Evolutionary conservation across 345 rosid genomes (phyloP), one percentile per base, ranked within the genome.

Genomic region (Gynandropsis gynandra): DNA sequence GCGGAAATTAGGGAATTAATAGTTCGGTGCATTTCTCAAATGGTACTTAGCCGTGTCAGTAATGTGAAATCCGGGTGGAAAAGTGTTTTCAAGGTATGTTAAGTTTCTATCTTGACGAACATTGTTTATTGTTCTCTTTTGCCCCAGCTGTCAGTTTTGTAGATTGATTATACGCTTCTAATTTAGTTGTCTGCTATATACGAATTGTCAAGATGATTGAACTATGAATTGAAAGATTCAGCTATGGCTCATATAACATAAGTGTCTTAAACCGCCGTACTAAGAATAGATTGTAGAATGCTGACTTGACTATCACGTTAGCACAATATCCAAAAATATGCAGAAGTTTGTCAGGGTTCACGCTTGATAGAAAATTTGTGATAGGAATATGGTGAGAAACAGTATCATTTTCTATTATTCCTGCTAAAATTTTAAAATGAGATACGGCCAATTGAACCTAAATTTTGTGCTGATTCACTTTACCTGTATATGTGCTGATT

Each of bases 41-140:
- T 90, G 98, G 98, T 90, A 55, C 90, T 90, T 55, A 79, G 81
- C 72, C 95, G 92, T 24, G 98, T 87, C 54, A 73, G 63, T 52
- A 80, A 87, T 64, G 98, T 87, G 64, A 90, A 90, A 71, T 90
- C 98, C 70, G 98, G 98, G 16, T 90, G 96, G 98, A 90, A 82
- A 76, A 90, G 96, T 70, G 96, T 90, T 67, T 90, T 90, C 70
- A 66, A 73, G 95, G 98, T 90, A 83, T 21, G 78, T 52, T 56
- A 24, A 17, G 10, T 34, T 53, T 50, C 16, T 42, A 11, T 36
- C 10, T 36, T 36, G 13, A 36, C 13, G 9, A 10, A n/a, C 40
- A 36, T 36, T 7, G 40, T 36, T 24, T 36, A 7, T 36, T n/a
- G 40, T 9, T 36, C 40, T 36, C 40, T 36, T 33, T n/a, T 9